Evolutionary conservation across 495 filamentous ascomycete species (phyloP).

Genomic region (Cudoniella acicularis): DNA sequence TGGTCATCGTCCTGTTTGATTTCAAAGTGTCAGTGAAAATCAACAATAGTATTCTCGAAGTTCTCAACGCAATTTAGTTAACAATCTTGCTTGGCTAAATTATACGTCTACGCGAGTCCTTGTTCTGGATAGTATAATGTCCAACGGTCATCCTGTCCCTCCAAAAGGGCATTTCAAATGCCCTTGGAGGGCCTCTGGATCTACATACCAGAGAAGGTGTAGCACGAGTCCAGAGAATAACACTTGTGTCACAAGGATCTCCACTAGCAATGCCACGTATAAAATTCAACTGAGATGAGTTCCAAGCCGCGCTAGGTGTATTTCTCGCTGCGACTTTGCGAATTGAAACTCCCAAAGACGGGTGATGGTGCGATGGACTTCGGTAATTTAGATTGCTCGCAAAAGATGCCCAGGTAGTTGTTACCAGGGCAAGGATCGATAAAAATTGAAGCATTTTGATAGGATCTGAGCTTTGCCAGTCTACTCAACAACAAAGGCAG

Average conservation of each 20-base stretch:
- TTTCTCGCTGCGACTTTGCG: conserved; percentile 35
- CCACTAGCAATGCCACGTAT: conserved; percentile 70
- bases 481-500: too few relatives aligned
- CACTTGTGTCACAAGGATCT: conserved; percentile 59
- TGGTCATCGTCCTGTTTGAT: conserved; percentile 41
- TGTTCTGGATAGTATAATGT: too few relatives aligned
- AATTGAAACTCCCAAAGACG: conserved; percentile 51
- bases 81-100: too few relatives aligned
- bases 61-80: too few relatives aligned
- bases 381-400: conserved; percentile 53
- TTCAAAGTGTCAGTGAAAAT: background rate
- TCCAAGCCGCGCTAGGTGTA: conserved; percentile 38
- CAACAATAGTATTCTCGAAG: background rate
- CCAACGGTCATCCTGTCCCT: too few relatives aligned
- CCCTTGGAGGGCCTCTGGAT: too few relatives aligned
- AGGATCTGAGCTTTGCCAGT: too few relatives aligned
- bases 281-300: conserved; percentile 45
- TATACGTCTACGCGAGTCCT: too few relatives aligned
- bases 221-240: conserved; percentile 68
- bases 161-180: too few relatives aligned
- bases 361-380: conserved; percentile 55
- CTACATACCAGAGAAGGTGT: conserved; percentile 40
- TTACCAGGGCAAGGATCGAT: conserved; percentile 10
- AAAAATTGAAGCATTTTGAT: conserved; percentile 9
- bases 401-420: conserved; percentile 11